Percentiles rank a stretch among this genome's conserved stretches.
Conservation (phyloP, 2,329 filamentous ascomycete genomes). For the Incumbomyces delicatus region DNA sequence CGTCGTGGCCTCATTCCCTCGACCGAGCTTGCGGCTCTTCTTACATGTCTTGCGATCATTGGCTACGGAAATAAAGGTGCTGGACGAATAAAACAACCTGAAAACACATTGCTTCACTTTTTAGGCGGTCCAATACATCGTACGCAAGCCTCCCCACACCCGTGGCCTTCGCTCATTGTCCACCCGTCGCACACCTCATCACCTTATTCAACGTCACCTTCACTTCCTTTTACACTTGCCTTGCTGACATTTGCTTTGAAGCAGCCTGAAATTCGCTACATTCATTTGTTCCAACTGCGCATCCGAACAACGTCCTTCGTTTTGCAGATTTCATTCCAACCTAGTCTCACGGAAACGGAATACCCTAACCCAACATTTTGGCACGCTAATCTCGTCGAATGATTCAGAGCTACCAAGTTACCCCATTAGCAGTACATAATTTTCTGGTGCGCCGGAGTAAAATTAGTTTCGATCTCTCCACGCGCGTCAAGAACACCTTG, state of each 20-base stretch:
- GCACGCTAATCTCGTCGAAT: too few species aligned
- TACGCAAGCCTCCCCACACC: slow-evolving; percentile 6
- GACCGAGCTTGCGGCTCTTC: slow-evolving; percentile 15
- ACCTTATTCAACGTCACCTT: slow-evolving; percentile 6
- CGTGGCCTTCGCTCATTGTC: neutral
- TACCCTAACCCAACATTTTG: too few species aligned
- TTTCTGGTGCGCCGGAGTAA: too few species aligned
- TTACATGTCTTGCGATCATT: slow-evolving; percentile 17
- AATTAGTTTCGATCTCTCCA: too few species aligned
- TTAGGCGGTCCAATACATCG: slow-evolving; percentile 8
- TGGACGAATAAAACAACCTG: slow-evolving; percentile 16
- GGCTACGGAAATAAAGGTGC: slow-evolving; percentile 18
- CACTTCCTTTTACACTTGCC: neutral
- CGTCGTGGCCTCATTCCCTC: slow-evolving; percentile 20
- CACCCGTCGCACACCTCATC: slow-evolving; percentile 1
- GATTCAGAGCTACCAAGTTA: too few species aligned
- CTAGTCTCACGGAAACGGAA: neutral
- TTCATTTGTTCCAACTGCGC: slow-evolving; percentile 4
- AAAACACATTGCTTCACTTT: slow-evolving; percentile 7
- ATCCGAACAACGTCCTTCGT: slow-evolving; percentile 5
- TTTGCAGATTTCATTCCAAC: neutral
- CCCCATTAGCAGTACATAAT: too few species aligned
- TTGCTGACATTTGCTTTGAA: slow-evolving; percentile 4
- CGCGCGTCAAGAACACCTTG: neutral
- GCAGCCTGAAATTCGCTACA: neutral